Evolutionary conservation across 2,329 filamentous ascomycete genomes (phyloP), one percentile per base, ranked within the genome.

Genomic region (Calonectria fujianensis): DNA sequence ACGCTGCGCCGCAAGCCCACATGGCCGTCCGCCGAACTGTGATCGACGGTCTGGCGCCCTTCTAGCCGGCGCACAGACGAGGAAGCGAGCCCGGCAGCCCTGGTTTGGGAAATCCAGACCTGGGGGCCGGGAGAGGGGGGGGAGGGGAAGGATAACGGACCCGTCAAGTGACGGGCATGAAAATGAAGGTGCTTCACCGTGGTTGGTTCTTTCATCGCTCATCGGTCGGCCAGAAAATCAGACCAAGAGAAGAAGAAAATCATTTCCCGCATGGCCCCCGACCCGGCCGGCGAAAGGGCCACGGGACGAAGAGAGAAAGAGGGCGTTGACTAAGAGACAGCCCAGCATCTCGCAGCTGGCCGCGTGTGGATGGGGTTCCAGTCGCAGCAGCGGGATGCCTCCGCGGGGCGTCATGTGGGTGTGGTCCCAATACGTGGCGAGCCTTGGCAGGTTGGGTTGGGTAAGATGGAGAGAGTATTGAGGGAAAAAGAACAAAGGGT

Each of bases 41-140:
- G 78, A 80, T 80, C 78, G 78, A 69, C 78, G 68, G 39, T 41
- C 69, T 68, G 45, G 59, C 72, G 70, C 78, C 67, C 35, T 61
- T 37, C 45, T 68, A 65, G 39, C 14, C 61, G 57, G 41, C 61
- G 75, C 75, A 76, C 75, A 73, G 74, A 75, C 65, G 39, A 54
- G 35, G 13, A 39, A 35, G 29, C 27, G 29, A 32, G 59, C 14
- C 41, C 9, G 3, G 41, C 39, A 45, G 39, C 39, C 39, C 39
- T 45, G 41, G 41, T 48, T 20, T 24, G 24, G 41, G 20, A 20
- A 48, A 48, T 48, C 41, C 41, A 48, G 41, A n/a, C 41, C 41
- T n/a, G 41, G 20, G 20, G 39, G 18, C 4, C 5, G 16, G 39
- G 8, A 20, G 41, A 4, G 41, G 20, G 20, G 20, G 41, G 20